Evolutionary conservation across 2,329 filamentous ascomycete genomes (phyloP).

Genomic region (Trichoderma afroharzianum): DNA sequence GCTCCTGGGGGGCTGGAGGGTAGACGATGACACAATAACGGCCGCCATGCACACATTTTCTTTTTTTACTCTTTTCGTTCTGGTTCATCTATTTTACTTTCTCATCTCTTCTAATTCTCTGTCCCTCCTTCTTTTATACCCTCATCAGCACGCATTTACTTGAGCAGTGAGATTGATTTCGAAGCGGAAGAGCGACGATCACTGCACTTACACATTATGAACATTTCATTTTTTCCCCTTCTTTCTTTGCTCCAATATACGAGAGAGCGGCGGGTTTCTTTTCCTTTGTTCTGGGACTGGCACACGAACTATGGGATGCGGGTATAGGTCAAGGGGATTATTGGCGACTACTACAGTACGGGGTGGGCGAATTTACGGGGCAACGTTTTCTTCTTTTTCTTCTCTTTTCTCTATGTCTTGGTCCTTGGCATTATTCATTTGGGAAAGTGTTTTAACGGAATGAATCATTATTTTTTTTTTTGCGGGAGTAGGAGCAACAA

Average conservation of each 20-base stretch:
- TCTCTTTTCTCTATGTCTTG: neutral
- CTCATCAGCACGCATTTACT: slow-evolving; percentile 3
- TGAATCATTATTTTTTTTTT: neutral
- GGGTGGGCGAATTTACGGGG: neutral
- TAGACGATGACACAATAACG: slow-evolving; percentile 13
- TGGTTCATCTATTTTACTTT: neutral
- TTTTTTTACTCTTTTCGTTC: neutral
- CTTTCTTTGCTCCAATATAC: neutral
- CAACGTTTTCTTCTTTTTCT: neutral
- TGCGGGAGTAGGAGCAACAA: slow-evolving; percentile 7
- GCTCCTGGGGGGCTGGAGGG: neutral
- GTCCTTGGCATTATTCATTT: neutral
- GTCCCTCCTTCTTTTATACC: neutral
- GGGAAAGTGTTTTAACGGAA: slow-evolving; percentile 4
- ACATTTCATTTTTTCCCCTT: neutral
- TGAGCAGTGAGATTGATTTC: neutral
- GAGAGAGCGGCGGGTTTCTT: neutral
- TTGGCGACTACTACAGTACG: neutral
- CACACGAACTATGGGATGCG: neutral
- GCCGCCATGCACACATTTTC: neutral
- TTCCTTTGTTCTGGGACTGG: neutral
- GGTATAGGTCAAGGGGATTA: neutral
- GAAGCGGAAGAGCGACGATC: slow-evolving; percentile 4
- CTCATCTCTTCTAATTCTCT: neutral
- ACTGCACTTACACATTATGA: neutral